These are phyloP conservation scores for Trametes meyenii DNA, from an alignment of 768 basidiomycete species.

Conservation along the genomic window DNA sequence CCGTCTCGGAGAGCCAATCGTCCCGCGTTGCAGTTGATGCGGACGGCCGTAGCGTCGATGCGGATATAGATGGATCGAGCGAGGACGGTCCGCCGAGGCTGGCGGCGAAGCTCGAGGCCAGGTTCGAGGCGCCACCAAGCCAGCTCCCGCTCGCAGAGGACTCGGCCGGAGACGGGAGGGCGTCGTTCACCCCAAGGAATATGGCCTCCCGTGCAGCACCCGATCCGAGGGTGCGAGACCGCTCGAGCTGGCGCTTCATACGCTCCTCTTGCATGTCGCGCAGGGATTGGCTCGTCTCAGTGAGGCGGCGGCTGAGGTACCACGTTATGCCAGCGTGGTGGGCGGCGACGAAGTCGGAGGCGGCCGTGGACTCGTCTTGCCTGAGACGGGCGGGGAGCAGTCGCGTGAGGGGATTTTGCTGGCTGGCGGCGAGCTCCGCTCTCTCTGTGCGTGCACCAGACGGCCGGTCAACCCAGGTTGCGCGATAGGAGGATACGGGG, in stretches of 20 bases:
- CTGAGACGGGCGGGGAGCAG: conserved; percentile 73
- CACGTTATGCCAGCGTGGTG: conserved; percentile 93
- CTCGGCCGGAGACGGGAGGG: conserved; percentile 22
- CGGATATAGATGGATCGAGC: conserved; percentile 27
- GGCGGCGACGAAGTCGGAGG: conserved; percentile 78
- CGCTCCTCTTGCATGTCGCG: conserved; percentile 95
- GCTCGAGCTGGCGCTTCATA: conserved; percentile 83
- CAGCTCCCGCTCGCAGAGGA: conserved; percentile 48
- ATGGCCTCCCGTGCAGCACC: conserved; percentile 68
- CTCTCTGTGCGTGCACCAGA: conserved; percentile 50
- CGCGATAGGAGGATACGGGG: conserved; percentile 9
- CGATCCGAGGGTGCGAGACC: conserved; percentile 81
- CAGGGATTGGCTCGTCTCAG: conserved; percentile 76
- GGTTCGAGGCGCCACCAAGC: conserved; percentile 61
- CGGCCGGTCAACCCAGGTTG: neutral
- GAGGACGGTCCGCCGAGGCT: conserved; percentile 44
- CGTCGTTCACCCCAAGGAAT: conserved; percentile 37
- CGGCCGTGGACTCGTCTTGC: conserved; percentile 55
- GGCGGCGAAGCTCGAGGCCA: conserved; percentile 47
- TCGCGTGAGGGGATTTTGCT: conserved; percentile 64
- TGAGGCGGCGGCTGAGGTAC: conserved; percentile 82
- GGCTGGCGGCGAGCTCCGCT: conserved; percentile 63
- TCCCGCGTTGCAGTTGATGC: conserved; percentile 34
- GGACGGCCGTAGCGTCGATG: conserved; percentile 28
- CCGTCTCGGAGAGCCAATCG: conserved; percentile 57